Evolutionary conservation across 768 basidiomycete genomes (phyloP), one percentile per base, ranked within the genome.

Genomic region (Erythrobasidium yunnanense): DNA sequence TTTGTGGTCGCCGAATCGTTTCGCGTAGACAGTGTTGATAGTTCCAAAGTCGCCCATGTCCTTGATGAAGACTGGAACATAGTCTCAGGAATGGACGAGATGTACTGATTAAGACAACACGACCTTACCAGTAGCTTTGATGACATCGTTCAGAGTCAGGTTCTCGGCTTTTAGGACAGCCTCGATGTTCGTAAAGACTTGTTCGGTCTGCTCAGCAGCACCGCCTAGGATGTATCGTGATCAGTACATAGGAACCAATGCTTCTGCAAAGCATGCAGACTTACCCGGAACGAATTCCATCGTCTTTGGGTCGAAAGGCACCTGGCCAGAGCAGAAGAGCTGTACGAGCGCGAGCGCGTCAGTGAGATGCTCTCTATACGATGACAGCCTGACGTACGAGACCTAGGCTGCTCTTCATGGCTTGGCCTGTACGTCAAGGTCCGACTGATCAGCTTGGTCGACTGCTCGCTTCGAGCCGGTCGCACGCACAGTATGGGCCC

Each of bases 261-360:
- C 15, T 4, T 27, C 8, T 55, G 27, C 6, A 7, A 33, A 55
- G 7, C 29, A 52, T 52, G 50, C 8, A n/a, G n/a, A 22, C 34
- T 42, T 4, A 58, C 87, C 87, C 23, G 85, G 85, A 63, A 88
- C 86, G 71, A 92, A 78, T 72, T 84, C 78, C 77, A 83, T 84
- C 13, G 83, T 84, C 30, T 77, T 73, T 11, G 90, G 87, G 73
- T 87, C 83, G 63, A 95, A 79, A 1, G 89, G 86, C 72, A 97
- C 86, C 74, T 85, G 87, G 51, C 93, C 93, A 1, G 90, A 92
- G 49, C 84, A 81, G 78, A 93, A 99, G 70, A 96, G 82, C 60
- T 63, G 22, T 15, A 27, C 7, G 66, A 90, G 81, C 11, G 15
- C 6, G 15, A 29, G 25, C 18, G 58, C 35, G 29, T 5, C 30